Conservation (phyloP, 2,329 filamentous ascomycete species). For the Hymenoscyphus scutula region DNA sequence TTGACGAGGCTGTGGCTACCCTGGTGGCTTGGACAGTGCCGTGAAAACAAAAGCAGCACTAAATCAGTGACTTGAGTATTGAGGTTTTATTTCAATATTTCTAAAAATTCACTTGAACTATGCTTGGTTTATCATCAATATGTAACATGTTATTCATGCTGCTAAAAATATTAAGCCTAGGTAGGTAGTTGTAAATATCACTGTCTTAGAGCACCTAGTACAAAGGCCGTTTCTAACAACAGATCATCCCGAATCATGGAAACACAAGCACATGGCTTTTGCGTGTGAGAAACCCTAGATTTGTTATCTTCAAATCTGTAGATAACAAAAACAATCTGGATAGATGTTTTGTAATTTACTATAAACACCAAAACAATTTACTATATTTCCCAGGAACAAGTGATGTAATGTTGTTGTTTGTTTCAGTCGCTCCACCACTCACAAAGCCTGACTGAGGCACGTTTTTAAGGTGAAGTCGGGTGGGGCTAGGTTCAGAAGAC, state of each 20-base stretch:
- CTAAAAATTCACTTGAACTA: too few relatives aligned
- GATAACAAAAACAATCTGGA: background rate
- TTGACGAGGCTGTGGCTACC: background rate
- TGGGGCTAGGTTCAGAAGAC: background rate
- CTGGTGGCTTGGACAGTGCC: background rate
- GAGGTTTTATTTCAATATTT: too few relatives aligned
- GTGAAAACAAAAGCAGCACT: too few relatives aligned
- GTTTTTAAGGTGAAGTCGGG: constrained; percentile 6
- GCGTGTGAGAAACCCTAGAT: background rate
- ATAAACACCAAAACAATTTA: too few relatives aligned
- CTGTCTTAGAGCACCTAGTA: background rate
- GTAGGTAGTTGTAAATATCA: too few relatives aligned
- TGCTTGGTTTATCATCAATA: too few relatives aligned
- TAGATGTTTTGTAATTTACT: too few relatives aligned
- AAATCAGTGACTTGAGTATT: too few relatives aligned
- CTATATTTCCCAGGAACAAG: too few relatives aligned
- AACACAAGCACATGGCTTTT: background rate
- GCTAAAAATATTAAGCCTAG: too few relatives aligned
- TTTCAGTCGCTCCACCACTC: constrained; percentile 10
- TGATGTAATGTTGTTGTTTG: background rate
- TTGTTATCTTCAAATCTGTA: background rate
- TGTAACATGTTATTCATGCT: too few relatives aligned
- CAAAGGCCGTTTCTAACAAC: background rate
- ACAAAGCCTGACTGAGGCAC: constrained; percentile 3
- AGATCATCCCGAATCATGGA: background rate